Evolutionary conservation across 176 grass and related monocot species (phyloP).

Genomic region (Rhipidocladum racemiflorum): DNA sequence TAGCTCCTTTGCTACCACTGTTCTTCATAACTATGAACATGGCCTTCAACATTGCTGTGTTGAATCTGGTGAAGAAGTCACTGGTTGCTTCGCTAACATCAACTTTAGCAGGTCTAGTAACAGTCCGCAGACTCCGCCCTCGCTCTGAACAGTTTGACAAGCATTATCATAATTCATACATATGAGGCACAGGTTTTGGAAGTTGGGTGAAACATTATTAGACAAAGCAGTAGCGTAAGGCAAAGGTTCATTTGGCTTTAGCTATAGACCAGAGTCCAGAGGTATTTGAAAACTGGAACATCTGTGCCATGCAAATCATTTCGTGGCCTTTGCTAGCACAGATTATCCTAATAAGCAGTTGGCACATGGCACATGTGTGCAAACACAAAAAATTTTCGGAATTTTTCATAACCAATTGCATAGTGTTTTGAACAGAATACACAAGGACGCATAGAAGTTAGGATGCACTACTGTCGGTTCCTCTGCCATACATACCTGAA

Average conservation of each 20-base stretch:
- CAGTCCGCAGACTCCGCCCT: not conserved
- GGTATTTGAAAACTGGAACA: not conserved
- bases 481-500: conserved; percentile 66
- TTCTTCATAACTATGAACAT: conserved; percentile 83
- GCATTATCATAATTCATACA: not conserved
- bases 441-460: too few relatives aligned
- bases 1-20: conserved; percentile 71
- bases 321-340: not conserved
- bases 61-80: conserved; percentile 93
- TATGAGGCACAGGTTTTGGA: not conserved
- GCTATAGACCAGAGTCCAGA: too few relatives aligned
- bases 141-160: conserved; percentile 2
- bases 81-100: conserved; percentile 75
- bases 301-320: not conserved
- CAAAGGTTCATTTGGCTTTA: not conserved
- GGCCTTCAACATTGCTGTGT: conserved; percentile 86
- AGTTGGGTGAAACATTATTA: not conserved
- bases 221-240: not conserved
- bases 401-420: too few relatives aligned
- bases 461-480: conserved; percentile 66
- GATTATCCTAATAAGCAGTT: not conserved
- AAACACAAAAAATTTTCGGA: not conserved
- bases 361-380: not conserved
- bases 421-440: too few relatives aligned
- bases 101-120: conserved; percentile 74